phyloP scores from a whole-genome alignment of 495 filamentous ascomycete species.

The Podospora tetraspora region DNA sequence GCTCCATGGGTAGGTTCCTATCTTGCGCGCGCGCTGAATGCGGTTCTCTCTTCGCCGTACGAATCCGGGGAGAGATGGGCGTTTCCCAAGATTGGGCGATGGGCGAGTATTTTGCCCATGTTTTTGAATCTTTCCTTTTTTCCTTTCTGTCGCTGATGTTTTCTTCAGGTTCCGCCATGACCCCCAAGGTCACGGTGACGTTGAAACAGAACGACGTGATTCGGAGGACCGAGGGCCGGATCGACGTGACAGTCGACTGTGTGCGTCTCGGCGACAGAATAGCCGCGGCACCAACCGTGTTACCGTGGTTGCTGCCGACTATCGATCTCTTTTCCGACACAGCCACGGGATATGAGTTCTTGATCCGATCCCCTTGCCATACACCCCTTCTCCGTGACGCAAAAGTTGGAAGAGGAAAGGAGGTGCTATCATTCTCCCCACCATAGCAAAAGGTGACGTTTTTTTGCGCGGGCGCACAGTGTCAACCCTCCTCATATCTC shows the following conservation, averaged over 20 bases:
- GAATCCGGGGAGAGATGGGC: background rate
- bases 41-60: background rate
- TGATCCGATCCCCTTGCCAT: background rate
- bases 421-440: background rate
- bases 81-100: background rate
- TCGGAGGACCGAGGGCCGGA: background rate
- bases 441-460: background rate
- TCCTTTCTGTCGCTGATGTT: background rate
- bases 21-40: background rate
- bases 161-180: background rate
- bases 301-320: background rate
- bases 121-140: background rate
- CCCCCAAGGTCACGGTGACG: background rate
- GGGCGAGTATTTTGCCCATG: background rate
- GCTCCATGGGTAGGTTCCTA: background rate
- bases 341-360: background rate
- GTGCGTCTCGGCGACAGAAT: background rate
- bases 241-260: background rate
- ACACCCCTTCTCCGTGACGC: background rate
- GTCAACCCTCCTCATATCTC: background rate
- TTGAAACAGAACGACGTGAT: background rate
- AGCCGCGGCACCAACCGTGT: background rate
- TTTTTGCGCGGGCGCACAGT: conserved; percentile 6
- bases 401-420: background rate
- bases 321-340: background rate